These are phyloP conservation scores for Microcyclospora tardicrescens DNA, from an alignment of 2,329 filamentous ascomycete species.

Conservation along the genomic window DNA sequence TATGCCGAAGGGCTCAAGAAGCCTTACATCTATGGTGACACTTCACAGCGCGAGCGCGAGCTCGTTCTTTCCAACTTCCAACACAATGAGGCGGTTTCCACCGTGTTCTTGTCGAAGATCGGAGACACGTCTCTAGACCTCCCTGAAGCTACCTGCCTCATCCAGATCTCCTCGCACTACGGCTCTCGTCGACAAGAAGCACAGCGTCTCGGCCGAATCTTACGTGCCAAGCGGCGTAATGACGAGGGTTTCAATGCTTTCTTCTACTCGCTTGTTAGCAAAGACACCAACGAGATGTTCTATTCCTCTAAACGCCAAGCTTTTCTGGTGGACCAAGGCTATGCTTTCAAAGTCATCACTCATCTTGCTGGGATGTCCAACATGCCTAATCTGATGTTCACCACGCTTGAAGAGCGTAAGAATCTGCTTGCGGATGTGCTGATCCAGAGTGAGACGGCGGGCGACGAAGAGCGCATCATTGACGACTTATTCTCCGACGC, in stretches of 20 bases:
- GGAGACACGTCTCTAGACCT: conserved; percentile 96
- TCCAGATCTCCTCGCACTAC: conserved; percentile 95
- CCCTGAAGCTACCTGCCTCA: conserved; percentile 89
- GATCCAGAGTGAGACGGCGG: conserved; percentile 67
- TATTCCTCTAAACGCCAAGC: conserved; percentile 95
- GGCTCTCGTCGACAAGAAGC: conserved; percentile 94
- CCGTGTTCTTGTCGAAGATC: conserved; percentile 92
- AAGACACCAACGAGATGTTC: conserved; percentile 96
- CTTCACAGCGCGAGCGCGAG: conserved; percentile 71
- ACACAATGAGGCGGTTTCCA: conserved; percentile 79
- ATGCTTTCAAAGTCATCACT: conserved; percentile 98
- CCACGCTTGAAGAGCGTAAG: conserved; percentile 63
- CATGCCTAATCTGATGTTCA: conserved; percentile 67
- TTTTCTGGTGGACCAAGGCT: conserved; percentile 94
- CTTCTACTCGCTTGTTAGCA: conserved; percentile 94
- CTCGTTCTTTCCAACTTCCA: conserved; percentile 89
- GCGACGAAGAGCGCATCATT: conserved; percentile 55
- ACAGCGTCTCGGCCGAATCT: conserved; percentile 80
- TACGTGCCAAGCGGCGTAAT: conserved; percentile 87
- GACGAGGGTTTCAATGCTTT: conserved; percentile 99
- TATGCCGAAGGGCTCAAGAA: conserved; percentile 78
- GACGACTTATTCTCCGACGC: conserved; percentile 52
- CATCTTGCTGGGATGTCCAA: conserved; percentile 83
- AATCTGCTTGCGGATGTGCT: conserved; percentile 83
- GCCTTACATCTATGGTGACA: conserved; percentile 83